phyloP scores from a whole-genome alignment of 2,329 filamentous ascomycete genomes.

The Pseudogymnoascus sp. region DNA sequence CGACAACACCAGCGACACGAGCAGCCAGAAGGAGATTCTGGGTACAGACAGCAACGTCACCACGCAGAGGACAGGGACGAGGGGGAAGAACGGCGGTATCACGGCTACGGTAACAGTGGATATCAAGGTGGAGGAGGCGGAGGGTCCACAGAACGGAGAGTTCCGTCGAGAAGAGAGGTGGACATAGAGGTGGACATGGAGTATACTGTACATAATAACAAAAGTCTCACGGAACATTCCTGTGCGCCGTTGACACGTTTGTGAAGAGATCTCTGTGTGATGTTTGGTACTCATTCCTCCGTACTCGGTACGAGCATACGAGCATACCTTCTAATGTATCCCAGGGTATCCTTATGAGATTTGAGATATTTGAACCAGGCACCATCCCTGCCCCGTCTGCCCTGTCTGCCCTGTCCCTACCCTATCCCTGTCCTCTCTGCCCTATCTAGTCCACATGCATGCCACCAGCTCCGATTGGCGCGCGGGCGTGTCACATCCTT shows the following conservation, averaged over 20 bases:
- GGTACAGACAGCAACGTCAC: not conserved
- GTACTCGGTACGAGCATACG: not conserved
- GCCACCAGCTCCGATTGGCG: not conserved
- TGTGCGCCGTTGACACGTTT: not conserved
- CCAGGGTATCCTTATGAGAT: not conserved
- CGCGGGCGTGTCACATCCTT: not conserved
- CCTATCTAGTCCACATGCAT: not conserved
- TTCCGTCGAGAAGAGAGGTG: not conserved
- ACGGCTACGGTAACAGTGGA: slow-evolving; percentile 1
- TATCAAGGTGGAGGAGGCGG: slow-evolving; percentile 1
- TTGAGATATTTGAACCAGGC: not conserved
- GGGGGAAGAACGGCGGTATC: not conserved
- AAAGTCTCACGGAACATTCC: not conserved
- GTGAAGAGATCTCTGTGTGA: not conserved
- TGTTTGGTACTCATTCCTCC: not conserved
- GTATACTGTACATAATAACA: not conserved
- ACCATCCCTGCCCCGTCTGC: too few relatives aligned
- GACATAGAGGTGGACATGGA: not conserved
- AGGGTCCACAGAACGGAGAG: not conserved
- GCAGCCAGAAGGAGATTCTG: slow-evolving; percentile 14
- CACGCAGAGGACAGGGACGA: not conserved
- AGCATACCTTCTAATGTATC: not conserved
- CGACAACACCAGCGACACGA: slow-evolving; percentile 12
- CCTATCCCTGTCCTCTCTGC: not conserved
- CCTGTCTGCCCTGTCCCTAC: not conserved